Base-by-base conservation (phyloP, 306 rosid species). In the Dalbergia cultrata region DNA sequence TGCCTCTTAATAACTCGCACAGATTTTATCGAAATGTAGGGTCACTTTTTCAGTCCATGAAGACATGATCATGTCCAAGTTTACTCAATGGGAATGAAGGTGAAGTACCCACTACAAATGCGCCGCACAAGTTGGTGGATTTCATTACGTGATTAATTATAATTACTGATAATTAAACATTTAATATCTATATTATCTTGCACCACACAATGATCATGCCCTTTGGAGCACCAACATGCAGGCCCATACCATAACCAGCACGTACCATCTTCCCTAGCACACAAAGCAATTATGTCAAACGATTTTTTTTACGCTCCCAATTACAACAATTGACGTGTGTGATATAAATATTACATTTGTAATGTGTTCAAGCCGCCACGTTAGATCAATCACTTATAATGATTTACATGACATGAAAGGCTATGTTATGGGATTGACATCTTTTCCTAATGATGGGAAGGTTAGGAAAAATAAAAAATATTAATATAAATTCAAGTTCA, bases 221-320 rank as follows among this genome's bases (percentile, higher is more conserved):
- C 17, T 37, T 35, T 18, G 17, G 43, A 43, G 72, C 21, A 16
- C 8, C 52, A 39, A 26, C 53, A 6, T 41, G 33, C 52, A 41
- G 13, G 34, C 52, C 71, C 33, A 66, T 17, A 65, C 11, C 70
- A 3, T 50, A 50, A 3, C n/a, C 14, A 12, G 5, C 54, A 13
- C 5, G n/a, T 50, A 14, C 18, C 8, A 50, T 16, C 18, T 5
- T 13, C 57, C 14, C 17, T 2, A 5, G 57, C 57, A 13, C 8
- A 49, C 74, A 21, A 43, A 26, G 60, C 43, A 49, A 34, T 54
- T 71, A 52, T 71, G 50, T 71, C 76, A 71, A 53, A 71, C 47
- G 3, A 1, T 8, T 22, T 8, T 16, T n/a, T 34, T 14, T 1
- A 50, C 17, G 44, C 5, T 70, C 14, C 43, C 35, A 3, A 4